Evolutionary conservation across 495 filamentous ascomycete genomes (phyloP), one percentile per base, ranked within the genome.

Genomic region (Penicillium verhagenii): DNA sequence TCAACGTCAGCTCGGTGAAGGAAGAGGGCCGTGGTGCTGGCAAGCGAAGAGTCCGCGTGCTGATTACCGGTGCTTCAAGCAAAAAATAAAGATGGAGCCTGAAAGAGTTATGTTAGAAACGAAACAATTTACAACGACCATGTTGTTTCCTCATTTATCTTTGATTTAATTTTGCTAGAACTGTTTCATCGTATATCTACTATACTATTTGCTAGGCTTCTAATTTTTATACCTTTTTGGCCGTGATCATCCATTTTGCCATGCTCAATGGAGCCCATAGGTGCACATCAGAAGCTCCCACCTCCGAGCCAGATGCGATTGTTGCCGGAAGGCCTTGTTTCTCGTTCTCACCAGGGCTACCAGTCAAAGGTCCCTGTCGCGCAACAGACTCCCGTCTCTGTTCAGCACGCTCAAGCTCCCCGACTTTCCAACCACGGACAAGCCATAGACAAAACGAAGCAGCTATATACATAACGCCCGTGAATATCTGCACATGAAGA

Each of bases 1-100:
- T 99, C 1, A 84, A 84, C 60, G 89, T 99, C 56, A 90, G 83
- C 61, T 95, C 96, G 66, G 86, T 92, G 61, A 90, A 90, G 80
- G 95, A 97, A 67, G 90, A 94, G 75, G 70, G 73, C 23, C 73
- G 76, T 18, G 82, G 82, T 26, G 96, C 91, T 16, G 95, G 95
- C 47, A 99, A 99, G 82, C 84, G 94, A 61, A 91, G 74, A 46
- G 76, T 79, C 0, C 59, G 76, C 16, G 71, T 78, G 20, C 56
- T 79, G 52, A 67, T 79, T 43, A 67, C 62, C 19, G 49, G 37
- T 38, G 33, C 57, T 16, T 49, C 43, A 50, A 21, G 56, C 39
- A 62, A 51, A 53, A 52, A 50, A 14, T 49, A 35, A 33, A 13
- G 23, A 9, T 21, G 4, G n/a, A 6, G 28, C 13, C 28, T 31